Conservation (phyloP, 1,284 basidiomycete genomes). For the Pascua guehoae region DNA sequence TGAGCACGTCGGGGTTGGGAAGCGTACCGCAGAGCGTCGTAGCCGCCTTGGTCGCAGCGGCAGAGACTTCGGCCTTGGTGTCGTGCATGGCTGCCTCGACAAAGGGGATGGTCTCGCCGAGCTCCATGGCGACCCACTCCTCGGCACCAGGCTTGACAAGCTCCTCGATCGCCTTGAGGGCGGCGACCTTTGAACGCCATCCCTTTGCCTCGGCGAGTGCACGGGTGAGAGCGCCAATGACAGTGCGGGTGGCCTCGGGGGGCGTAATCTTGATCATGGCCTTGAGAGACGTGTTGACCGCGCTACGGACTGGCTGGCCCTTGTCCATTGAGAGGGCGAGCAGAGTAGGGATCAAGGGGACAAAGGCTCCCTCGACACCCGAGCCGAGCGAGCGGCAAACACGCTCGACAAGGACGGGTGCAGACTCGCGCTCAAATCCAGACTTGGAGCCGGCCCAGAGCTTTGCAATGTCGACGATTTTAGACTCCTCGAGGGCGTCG, state of each 20-base stretch:
- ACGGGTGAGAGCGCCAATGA: conserved; percentile 68
- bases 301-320: conserved; percentile 82
- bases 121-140: conserved; percentile 78
- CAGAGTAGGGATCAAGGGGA: conserved; percentile 72
- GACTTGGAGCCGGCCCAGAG: conserved; percentile 78
- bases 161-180: conserved; percentile 74
- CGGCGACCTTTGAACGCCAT: conserved; percentile 95
- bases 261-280: conserved; percentile 79
- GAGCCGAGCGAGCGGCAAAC: conserved; percentile 68
- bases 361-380: conserved; percentile 74
- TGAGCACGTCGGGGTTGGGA: conserved; percentile 87
- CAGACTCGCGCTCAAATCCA: conserved; percentile 87
- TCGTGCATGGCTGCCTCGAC: conserved; percentile 94
- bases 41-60: conserved; percentile 87
- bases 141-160: conserved; percentile 66
- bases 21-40: conserved; percentile 86
- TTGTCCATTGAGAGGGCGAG: conserved; percentile 92
- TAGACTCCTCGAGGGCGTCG: conserved; percentile 38
- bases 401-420: conserved; percentile 78
- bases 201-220: conserved; percentile 75
- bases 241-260: conserved; percentile 71
- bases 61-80: conserved; percentile 90
- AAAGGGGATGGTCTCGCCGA: conserved; percentile 78
- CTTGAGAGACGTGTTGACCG: conserved; percentile 78
- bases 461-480: conserved; percentile 63